A percentile compares a stretch with the other conserved stretches of the same genome.
Evolutionary conservation across 2,329 filamentous ascomycete genomes (phyloP).

Genomic region (Paracorniculantispora psalliotae): DNA sequence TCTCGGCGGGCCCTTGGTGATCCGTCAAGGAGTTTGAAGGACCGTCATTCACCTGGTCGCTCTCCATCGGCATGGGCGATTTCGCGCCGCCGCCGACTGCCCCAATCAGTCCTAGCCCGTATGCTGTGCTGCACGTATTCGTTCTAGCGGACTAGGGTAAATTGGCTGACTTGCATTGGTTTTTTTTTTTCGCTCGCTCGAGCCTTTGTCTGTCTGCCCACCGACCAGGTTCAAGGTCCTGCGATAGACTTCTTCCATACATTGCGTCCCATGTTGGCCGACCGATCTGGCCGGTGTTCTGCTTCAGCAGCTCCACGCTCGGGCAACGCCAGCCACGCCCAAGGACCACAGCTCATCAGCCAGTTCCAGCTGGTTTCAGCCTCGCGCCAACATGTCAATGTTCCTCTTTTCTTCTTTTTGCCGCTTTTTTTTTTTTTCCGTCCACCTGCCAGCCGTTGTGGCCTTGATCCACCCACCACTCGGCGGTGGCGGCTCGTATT

Average conservation of each 20-base stretch:
- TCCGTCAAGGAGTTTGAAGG: too few species aligned
- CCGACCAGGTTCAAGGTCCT: neutral
- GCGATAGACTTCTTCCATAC: neutral
- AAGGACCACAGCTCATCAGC: neutral
- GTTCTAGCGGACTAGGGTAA: neutral
- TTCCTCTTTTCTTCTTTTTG: neutral
- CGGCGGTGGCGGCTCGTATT: conserved; percentile 1
- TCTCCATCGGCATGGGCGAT: neutral
- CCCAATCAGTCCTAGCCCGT: conserved; percentile 1
- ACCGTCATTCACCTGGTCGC: neutral
- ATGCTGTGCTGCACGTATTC: neutral
- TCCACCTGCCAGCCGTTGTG: conserved; percentile 11
- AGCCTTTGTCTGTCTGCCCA: neutral
- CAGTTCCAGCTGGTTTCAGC: conserved; percentile 1
- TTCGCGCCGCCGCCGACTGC: neutral
- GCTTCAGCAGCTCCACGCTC: neutral
- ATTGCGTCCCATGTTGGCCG: neutral
- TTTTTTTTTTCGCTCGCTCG: too few species aligned
- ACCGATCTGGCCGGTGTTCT: conserved; percentile 3
- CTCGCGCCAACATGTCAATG: neutral
- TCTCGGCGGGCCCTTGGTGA: neutral
- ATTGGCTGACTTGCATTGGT: conserved; percentile 7
- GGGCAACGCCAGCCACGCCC: neutral
- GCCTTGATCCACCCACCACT: neutral
- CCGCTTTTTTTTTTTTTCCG: conserved; percentile 1